Conservation (phyloP, 2,329 filamentous ascomycete genomes). For the Thielaviopsis populi region DNA sequence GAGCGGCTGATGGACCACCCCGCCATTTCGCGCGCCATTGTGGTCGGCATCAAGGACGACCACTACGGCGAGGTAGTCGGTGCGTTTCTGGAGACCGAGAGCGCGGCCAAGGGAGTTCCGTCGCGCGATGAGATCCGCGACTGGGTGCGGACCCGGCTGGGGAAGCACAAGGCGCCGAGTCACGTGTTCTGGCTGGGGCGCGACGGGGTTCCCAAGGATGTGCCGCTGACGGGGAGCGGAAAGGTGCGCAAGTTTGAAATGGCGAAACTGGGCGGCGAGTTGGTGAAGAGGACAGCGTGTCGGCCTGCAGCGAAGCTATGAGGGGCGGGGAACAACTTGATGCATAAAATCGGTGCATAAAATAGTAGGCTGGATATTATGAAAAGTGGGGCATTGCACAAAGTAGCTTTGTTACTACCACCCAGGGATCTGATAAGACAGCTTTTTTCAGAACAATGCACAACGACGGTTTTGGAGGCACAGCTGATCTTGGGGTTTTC, state of each 20-base stretch:
- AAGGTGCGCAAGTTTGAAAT: conserved; percentile 56
- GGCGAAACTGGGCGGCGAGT: conserved; percentile 39
- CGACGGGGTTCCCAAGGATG: conserved; percentile 36
- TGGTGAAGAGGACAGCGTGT: conserved; percentile 31
- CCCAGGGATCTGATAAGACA: conserved; percentile 6
- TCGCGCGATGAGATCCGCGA: conserved; percentile 40
- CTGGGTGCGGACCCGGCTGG: conserved; percentile 47
- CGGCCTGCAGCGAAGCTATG: conserved; percentile 27
- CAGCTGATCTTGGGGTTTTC: not conserved
- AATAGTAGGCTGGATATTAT: not conserved
- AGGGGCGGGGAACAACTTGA: not conserved
- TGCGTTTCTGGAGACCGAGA: conserved; percentile 39
- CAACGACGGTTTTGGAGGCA: not conserved
- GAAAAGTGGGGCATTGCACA: not conserved
- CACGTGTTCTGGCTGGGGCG: conserved; percentile 65
- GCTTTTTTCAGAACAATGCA: not conserved
- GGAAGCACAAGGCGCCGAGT: conserved; percentile 52
- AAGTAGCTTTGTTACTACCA: not conserved
- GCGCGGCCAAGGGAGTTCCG: conserved; percentile 25
- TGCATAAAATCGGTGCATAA: not conserved
- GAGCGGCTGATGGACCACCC: conserved; percentile 53
- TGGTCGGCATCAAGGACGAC: conserved; percentile 53
- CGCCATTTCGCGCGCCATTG: conserved; percentile 46
- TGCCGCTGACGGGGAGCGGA: conserved; percentile 56
- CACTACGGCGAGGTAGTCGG: conserved; percentile 61